Evolutionary conservation across 352 stramenopile genomes (phyloP), one percentile per base, ranked within the genome.

Genomic region (Pythium coloratum): DNA sequence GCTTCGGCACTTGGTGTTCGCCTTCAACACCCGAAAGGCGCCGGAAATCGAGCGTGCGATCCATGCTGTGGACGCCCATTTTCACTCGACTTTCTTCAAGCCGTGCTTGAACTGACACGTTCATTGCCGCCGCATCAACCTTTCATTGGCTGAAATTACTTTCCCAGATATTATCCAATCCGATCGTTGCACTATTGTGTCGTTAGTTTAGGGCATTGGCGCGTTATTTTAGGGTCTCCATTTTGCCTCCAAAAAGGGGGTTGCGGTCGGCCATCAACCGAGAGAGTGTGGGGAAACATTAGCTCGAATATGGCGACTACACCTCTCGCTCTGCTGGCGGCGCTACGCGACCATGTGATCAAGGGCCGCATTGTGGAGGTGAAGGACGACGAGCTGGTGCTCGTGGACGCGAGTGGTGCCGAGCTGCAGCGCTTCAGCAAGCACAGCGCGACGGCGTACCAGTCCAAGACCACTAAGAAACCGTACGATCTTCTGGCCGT

Each of bases 401-500:
- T 93, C 58, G 64, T 64, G 36, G 83, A 82, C 56, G 77, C 82
- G 4, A 75, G 80, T 49, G 86, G 83, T 16, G 55, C 71, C 8
- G 78, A 78, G 64, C 42, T 86, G n/a, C 61, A 64, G 36, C 76
- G 78, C 13, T 71, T 93, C 30, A 71, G 73, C 46, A 93, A 92
- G 73, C 83, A 94, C 69, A 62, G 72, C 38, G 62, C 81, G 28
- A 94, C 88, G 5, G 82, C 84, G 40, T 96, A 91, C 66, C 77
- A 90, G 67, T 92, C 88, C 47, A 96, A 96, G 73, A 88, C 78
- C 30, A 51, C 66, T 38, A 87, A 90, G 73, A 94, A 94, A 64
- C 82, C 77, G 60, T 96, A 96, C 72, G 88, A 96, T 63, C 69
- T 93, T 40, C 68, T 94, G 40, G 86, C 88, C 26, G 85, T 94